phyloP scores from a whole-genome alignment of 2,329 filamentous ascomycete species.

The Ophiostoma populinum region DNA sequence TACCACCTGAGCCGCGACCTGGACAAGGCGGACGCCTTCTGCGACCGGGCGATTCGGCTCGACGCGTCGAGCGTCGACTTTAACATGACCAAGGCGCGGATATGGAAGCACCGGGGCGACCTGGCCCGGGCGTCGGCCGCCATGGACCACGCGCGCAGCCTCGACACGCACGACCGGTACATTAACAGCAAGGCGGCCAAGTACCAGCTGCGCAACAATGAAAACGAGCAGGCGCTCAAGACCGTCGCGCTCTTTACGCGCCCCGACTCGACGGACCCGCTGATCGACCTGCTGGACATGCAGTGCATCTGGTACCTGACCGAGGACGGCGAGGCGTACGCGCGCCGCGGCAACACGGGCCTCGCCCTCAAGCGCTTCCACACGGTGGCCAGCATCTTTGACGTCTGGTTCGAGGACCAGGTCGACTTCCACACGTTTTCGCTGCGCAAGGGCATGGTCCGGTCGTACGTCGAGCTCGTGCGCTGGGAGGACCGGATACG shows the following conservation, averaged over 20 bases:
- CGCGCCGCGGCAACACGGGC: conserved; percentile 64
- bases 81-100: conserved; percentile 86
- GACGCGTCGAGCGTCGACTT: conserved; percentile 75
- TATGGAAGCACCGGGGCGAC: conserved; percentile 81
- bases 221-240: conserved; percentile 69
- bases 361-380: conserved; percentile 88
- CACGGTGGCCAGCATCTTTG: conserved; percentile 78
- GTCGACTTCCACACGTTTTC: conserved; percentile 99
- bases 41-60: conserved; percentile 67
- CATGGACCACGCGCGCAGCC: conserved; percentile 72
- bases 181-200: conserved; percentile 98
- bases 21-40: conserved; percentile 60
- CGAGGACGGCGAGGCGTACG: conserved; percentile 82
- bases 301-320: conserved; percentile 95
- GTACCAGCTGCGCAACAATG: conserved; percentile 84
- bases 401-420: conserved; percentile 95
- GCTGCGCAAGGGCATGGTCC: conserved; percentile 86
- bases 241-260: conserved; percentile 91
- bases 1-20: conserved; percentile 78
- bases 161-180: conserved; percentile 84
- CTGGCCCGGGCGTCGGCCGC: conserved; percentile 60
- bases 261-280: conserved; percentile 72
- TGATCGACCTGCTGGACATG: conserved; percentile 92
- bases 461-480: conserved; percentile 91
- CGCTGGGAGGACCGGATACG: conserved; percentile 86